phyloP scores from a whole-genome alignment of 768 basidiomycete species.

The Boletus vermiculosoides region DNA sequence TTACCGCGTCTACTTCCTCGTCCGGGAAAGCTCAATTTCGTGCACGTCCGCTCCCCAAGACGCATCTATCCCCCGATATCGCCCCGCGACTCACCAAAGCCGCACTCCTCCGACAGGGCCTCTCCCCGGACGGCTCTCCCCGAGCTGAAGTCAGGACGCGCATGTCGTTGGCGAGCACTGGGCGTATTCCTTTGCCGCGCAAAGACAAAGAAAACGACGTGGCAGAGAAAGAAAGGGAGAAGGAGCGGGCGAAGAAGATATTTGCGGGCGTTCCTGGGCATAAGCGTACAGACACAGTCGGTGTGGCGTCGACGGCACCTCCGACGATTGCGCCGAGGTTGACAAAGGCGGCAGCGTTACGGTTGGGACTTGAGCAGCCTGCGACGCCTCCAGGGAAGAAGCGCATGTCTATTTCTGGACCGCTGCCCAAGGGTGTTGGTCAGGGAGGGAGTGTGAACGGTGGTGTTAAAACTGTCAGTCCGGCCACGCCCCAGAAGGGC shows the following conservation, averaged over 20 bases:
- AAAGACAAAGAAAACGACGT: constrained; percentile 30
- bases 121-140: constrained; percentile 39
- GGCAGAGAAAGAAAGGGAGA: constrained; percentile 55
- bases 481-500: constrained; percentile 11
- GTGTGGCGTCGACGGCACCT: constrained; percentile 72
- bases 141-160: constrained; percentile 20
- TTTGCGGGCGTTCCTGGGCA: constrained; percentile 83
- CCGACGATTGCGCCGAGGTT: constrained; percentile 71
- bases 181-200: constrained; percentile 28
- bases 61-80: constrained; percentile 63
- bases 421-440: constrained; percentile 10
- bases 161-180: constrained; percentile 37
- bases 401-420: constrained; percentile 34
- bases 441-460: constrained; percentile 1
- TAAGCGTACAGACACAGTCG: constrained; percentile 65
- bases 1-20: constrained; percentile 32
- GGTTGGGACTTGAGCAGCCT: constrained; percentile 51
- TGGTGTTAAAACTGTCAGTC: constrained; percentile 2
- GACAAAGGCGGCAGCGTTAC: constrained; percentile 71
- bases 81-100: constrained; percentile 75
- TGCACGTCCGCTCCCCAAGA: constrained; percentile 65
- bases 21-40: constrained; percentile 56
- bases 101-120: constrained; percentile 68
- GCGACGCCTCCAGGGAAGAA: constrained; percentile 40
- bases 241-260: constrained; percentile 59